Evolutionary conservation across 2,329 filamentous ascomycete species (phyloP).

Genomic region (Neoscytalidium dimidiatum): DNA sequence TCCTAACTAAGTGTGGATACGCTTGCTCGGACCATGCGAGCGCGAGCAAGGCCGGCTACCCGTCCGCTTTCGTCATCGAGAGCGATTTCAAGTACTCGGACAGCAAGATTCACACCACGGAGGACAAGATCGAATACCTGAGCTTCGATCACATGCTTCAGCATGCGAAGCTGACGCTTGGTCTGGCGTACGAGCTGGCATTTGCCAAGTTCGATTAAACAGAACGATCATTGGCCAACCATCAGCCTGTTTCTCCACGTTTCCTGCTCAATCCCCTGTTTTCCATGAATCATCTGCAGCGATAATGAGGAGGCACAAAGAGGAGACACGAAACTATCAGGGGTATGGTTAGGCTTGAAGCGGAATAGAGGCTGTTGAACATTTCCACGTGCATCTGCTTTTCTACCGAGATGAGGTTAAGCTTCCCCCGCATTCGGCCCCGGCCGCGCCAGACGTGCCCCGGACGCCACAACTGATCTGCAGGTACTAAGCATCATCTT

Average conservation of each 20-base stretch:
- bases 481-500: neutral
- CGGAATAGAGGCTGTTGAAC: constrained; percentile 2
- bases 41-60: constrained; percentile 73
- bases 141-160: constrained; percentile 91
- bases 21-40: constrained; percentile 77
- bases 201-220: constrained; percentile 66
- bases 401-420: constrained; percentile 2
- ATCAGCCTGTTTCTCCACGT: neutral
- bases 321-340: neutral
- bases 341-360: neutral
- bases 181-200: constrained; percentile 80
- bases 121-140: constrained; percentile 70
- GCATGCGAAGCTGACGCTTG: constrained; percentile 82
- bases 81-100: constrained; percentile 66
- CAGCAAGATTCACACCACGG: constrained; percentile 69
- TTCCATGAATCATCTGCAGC: neutral
- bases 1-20: constrained; percentile 87
- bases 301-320: neutral
- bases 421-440: constrained; percentile 1
- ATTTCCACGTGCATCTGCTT: constrained; percentile 4
- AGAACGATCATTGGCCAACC: neutral
- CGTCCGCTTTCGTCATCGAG: constrained; percentile 76
- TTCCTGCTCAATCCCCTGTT: neutral
- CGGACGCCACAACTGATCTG: neutral
- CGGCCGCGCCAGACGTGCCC: neutral